Evolutionary conservation across 2,329 filamentous ascomycete species (phyloP).

Genomic region (Pseudogymnoascus sp.): DNA sequence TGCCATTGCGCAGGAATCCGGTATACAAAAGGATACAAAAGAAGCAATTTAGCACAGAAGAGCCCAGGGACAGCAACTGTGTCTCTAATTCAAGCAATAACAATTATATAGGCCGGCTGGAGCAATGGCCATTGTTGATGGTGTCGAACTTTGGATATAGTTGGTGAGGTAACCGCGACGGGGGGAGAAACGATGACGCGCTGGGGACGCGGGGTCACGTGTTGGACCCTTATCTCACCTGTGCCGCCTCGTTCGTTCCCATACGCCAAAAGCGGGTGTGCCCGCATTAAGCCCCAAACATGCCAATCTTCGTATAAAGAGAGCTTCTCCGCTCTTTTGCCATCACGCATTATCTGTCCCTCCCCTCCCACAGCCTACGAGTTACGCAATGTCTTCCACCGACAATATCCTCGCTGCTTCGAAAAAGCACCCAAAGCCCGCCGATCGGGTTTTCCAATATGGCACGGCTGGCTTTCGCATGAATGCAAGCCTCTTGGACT

Average conservation of each 20-base stretch:
- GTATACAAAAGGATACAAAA: background rate
- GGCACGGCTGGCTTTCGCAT: slow-evolving; percentile 64
- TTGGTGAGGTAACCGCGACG: background rate
- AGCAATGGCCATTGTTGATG: background rate
- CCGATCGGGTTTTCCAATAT: slow-evolving; percentile 54
- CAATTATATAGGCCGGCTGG: background rate
- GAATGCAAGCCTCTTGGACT: slow-evolving; percentile 75
- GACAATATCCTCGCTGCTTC: slow-evolving; percentile 53
- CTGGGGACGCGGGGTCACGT: background rate
- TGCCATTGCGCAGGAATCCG: background rate
- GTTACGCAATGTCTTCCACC: slow-evolving; percentile 38
- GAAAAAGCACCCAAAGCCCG: slow-evolving; percentile 52
- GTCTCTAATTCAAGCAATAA: background rate
- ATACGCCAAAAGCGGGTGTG: slow-evolving; percentile 9
- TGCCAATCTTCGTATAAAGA: slow-evolving; percentile 9
- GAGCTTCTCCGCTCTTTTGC: slow-evolving; percentile 10
- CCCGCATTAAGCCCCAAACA: slow-evolving; percentile 8
- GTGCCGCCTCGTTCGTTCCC: background rate
- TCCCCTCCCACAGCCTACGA: slow-evolving; percentile 5
- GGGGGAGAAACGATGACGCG: slow-evolving; percentile 5
- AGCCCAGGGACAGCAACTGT: background rate
- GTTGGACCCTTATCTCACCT: background rate
- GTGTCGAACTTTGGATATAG: background rate
- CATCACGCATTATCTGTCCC: background rate
- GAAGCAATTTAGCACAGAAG: slow-evolving; percentile 1